A percentile compares a stretch with the other conserved stretches of the same genome.
phyloP scores from a whole-genome alignment of 2,329 filamentous ascomycete genomes.

The Metarhizium humberi region DNA sequence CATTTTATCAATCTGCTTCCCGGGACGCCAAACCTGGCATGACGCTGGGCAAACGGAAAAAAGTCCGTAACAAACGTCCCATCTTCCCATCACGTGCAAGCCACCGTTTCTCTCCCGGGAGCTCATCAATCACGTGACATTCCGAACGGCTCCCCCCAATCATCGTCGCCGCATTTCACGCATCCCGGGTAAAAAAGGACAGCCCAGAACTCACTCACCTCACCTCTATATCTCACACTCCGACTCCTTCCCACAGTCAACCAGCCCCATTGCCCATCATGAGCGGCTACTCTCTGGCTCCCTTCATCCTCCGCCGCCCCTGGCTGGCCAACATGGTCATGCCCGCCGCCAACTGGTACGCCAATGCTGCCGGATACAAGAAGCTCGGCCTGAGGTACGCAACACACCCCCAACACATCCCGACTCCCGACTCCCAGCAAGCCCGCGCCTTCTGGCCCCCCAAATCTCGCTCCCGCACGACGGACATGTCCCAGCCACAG shows the following conservation, averaged over 20 bases:
- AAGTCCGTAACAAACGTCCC: neutral
- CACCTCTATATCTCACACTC: constrained; percentile 7
- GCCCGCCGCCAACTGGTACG: constrained; percentile 84
- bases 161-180: constrained; percentile 25
- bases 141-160: constrained; percentile 19
- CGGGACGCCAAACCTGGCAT: too few relatives aligned
- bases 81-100: neutral
- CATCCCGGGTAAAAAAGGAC: constrained; percentile 16
- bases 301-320: constrained; percentile 72
- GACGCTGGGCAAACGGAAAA: too few relatives aligned
- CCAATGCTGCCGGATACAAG: constrained; percentile 82
- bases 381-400: constrained; percentile 79
- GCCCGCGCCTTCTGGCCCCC: neutral
- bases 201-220: constrained; percentile 7
- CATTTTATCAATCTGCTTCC: too few relatives aligned
- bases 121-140: constrained; percentile 20
- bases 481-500: neutral
- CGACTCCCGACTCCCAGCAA: constrained; percentile 13
- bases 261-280: constrained; percentile 19
- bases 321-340: constrained; percentile 70
- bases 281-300: constrained; percentile 66
- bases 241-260: constrained; percentile 19
- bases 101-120: neutral
- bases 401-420: neutral
- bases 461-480: neutral